phyloP scores from a whole-genome alignment of 371 early-diverging fungal species.

The Mortierella sp. region DNA sequence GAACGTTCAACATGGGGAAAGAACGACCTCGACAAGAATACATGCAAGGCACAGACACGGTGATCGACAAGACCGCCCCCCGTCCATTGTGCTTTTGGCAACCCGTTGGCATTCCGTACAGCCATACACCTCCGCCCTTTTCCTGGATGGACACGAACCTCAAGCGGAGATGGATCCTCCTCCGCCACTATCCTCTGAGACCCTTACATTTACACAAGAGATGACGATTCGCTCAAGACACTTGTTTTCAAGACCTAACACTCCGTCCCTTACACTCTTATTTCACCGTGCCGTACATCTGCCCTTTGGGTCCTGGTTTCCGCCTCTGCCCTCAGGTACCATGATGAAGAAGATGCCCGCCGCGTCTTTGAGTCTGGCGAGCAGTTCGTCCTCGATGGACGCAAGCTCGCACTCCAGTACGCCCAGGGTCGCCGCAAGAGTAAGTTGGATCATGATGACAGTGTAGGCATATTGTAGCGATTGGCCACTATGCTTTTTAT shows the following conservation, averaged over 20 bases:
- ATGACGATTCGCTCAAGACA: conserved; percentile 3
- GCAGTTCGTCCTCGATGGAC: conserved; percentile 31
- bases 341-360: conserved; percentile 33
- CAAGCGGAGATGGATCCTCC: conserved; percentile 14
- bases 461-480: neutral
- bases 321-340: conserved; percentile 21
- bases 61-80: conserved; percentile 1
- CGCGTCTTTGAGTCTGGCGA: conserved; percentile 40
- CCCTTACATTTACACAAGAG: conserved; percentile 3
- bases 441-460: conserved; percentile 18
- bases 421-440: conserved; percentile 49
- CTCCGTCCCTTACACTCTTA: conserved; percentile 12
- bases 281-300: conserved; percentile 6
- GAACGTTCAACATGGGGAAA: conserved; percentile 8
- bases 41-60: conserved; percentile 6
- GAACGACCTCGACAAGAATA: conserved; percentile 15
- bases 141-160: conserved; percentile 2
- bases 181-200: neutral
- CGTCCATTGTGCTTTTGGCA: neutral
- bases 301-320: neutral
- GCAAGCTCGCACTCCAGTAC: conserved; percentile 29
- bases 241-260: conserved; percentile 13
- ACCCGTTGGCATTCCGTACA: conserved; percentile 2
- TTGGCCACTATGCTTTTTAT: neutral
- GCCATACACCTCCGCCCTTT: neutral